These are phyloP conservation scores for Rubia peregrina DNA, from an alignment of 305 asterid genomes.

Conservation along the genomic window DNA sequence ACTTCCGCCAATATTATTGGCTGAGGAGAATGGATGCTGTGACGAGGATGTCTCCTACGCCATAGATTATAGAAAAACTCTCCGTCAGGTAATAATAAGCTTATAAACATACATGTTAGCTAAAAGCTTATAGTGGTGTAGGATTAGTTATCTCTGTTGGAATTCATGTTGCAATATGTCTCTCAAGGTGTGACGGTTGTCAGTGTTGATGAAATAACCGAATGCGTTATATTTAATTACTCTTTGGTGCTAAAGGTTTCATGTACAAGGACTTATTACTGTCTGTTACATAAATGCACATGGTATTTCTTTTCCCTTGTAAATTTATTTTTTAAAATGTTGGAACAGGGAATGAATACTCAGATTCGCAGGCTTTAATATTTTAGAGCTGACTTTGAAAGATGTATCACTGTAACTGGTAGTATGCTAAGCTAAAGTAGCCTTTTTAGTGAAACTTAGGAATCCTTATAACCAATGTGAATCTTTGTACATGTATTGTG, in stretches of 20 bases:
- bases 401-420: not conserved
- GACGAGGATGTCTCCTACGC: conserved; percentile 50
- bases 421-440: conserved; percentile 1
- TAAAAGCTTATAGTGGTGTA: not conserved
- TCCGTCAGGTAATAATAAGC: conserved; percentile 68
- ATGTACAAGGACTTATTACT: not conserved
- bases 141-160: not conserved
- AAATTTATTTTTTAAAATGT: not conserved
- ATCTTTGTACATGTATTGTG: not conserved
- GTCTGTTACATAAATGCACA: not conserved
- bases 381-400: not conserved
- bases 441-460: not conserved
- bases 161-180: not conserved
- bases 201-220: not conserved
- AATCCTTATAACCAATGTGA: not conserved
- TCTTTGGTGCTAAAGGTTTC: not conserved
- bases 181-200: not conserved
- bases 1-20: conserved; percentile 56
- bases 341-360: not conserved
- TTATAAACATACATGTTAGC: not conserved
- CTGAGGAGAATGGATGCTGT: conserved; percentile 43
- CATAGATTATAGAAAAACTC: conserved; percentile 51
- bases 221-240: not conserved
- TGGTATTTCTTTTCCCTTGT: not conserved
- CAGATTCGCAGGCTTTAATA: not conserved